phyloP scores from a whole-genome alignment of 2,329 filamentous ascomycete species.

The Monosporascus sp. region DNA sequence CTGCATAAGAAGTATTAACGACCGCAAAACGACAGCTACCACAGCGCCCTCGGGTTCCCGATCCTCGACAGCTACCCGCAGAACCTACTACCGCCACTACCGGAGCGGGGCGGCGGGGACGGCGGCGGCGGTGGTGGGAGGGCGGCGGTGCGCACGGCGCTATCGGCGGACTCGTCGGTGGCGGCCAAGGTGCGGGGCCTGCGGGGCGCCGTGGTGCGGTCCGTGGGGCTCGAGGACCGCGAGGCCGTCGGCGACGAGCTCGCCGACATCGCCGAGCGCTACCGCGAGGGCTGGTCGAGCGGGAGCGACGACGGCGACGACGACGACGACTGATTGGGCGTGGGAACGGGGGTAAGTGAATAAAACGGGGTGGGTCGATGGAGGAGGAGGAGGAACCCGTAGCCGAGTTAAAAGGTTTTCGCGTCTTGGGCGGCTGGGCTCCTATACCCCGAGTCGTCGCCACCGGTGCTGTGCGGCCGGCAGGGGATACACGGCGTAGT shows the following conservation, averaged over 20 bases:
- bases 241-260: constrained; percentile 79
- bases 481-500: no score
- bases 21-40: constrained; percentile 36
- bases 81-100: constrained; percentile 47
- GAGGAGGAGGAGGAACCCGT: no score
- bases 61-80: constrained; percentile 78
- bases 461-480: no score
- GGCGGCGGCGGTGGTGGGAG: constrained; percentile 28
- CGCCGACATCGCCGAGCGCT: constrained; percentile 78
- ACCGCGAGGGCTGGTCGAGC: constrained; percentile 82
- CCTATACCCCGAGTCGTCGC: no score
- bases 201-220: constrained; percentile 57
- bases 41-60: constrained; percentile 61
- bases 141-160: constrained; percentile 50
- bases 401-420: no score
- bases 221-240: constrained; percentile 70
- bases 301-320: constrained; percentile 69
- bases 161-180: constrained; percentile 74
- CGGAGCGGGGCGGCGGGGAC: constrained; percentile 25
- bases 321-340: constrained; percentile 20
- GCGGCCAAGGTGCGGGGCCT: constrained; percentile 62
- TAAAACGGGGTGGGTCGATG: no score
- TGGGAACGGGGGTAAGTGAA: no score
- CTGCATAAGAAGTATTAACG: no score
- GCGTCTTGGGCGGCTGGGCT: no score